These are phyloP conservation scores for Exophiala lecanii-corni DNA, from an alignment of 2,329 filamentous ascomycete genomes.

Conservation along the genomic window DNA sequence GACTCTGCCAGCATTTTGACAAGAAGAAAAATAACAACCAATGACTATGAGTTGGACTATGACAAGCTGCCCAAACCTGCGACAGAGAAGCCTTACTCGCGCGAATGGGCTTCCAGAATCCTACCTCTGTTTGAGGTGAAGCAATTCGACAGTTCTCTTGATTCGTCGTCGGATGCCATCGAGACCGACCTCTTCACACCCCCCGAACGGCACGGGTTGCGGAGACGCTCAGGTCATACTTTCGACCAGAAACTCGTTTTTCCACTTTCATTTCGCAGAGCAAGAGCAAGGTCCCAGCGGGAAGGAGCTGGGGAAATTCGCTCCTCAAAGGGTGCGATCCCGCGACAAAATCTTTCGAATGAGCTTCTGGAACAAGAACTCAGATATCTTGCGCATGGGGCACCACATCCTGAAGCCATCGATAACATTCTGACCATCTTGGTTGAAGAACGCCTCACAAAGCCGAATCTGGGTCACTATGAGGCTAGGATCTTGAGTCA, in stretches of 20 bases:
- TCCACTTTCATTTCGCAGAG: not conserved
- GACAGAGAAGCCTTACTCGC: not conserved
- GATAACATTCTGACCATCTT: conserved; percentile 33
- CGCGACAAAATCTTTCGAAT: conserved; percentile 1
- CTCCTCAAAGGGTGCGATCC: not conserved
- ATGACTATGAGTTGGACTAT: too few species aligned
- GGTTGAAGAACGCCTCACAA: conserved; percentile 34
- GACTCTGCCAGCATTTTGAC: too few species aligned
- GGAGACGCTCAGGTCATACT: not conserved
- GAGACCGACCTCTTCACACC: not conserved
- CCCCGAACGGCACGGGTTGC: not conserved
- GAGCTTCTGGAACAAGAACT: conserved; percentile 22
- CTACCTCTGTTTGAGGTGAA: not conserved
- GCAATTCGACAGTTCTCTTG: not conserved
- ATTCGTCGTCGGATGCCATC: not conserved
- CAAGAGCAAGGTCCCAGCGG: not conserved
- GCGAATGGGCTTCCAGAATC: not conserved
- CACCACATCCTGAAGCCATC: conserved; percentile 12
- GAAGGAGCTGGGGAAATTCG: not conserved
- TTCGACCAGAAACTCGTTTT: not conserved
- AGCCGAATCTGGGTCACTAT: conserved; percentile 50
- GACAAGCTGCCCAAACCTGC: too few species aligned
- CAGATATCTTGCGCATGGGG: conserved; percentile 12
- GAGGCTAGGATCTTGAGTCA: conserved; percentile 71
- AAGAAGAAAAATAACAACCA: too few species aligned